Conservation (phyloP, 164 flowering plant genomes). For the Pachysandra terminalis region DNA sequence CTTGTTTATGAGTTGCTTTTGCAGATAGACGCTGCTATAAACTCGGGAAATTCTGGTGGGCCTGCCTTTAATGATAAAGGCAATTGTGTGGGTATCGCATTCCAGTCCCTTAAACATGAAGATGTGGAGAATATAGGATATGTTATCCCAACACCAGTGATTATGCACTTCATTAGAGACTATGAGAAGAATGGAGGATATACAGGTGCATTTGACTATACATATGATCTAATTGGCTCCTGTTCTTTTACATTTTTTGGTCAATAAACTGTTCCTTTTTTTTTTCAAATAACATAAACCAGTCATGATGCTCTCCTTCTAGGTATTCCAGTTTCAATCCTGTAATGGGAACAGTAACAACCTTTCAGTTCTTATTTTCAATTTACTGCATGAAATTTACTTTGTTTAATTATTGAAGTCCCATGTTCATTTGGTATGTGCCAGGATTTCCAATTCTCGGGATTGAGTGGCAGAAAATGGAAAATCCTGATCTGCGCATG, state of each 20-base stretch:
- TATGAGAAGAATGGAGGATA: conserved; percentile 89
- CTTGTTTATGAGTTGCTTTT: conserved; percentile 17
- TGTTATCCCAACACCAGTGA: conserved; percentile 98
- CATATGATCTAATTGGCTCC: neutral
- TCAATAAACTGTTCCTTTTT: neutral
- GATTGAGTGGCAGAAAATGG: conserved; percentile 99
- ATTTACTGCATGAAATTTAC: neutral
- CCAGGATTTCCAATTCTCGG: conserved; percentile 91
- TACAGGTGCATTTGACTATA: conserved; percentile 54
- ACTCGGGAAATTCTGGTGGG: conserved; percentile 99
- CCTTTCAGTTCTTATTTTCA: neutral
- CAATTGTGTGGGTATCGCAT: conserved; percentile 94
- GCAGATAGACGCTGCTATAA: conserved; percentile 99
- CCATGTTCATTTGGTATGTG: conserved; percentile 1
- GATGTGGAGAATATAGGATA: conserved; percentile 97
- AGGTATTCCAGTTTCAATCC: neutral
- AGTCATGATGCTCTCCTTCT: neutral
- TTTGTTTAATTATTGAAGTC: neutral
- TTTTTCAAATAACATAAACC: neutral
- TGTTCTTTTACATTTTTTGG: neutral
- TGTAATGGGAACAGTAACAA: neutral
- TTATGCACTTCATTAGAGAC: conserved; percentile 85
- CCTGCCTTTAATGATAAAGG: conserved; percentile 97
- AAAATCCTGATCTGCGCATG: conserved; percentile 92
- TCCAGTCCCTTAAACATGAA: conserved; percentile 97